These are phyloP conservation scores for Neoarthrinium moseri DNA, from an alignment of 2,329 filamentous ascomycete species.

Conservation along the genomic window DNA sequence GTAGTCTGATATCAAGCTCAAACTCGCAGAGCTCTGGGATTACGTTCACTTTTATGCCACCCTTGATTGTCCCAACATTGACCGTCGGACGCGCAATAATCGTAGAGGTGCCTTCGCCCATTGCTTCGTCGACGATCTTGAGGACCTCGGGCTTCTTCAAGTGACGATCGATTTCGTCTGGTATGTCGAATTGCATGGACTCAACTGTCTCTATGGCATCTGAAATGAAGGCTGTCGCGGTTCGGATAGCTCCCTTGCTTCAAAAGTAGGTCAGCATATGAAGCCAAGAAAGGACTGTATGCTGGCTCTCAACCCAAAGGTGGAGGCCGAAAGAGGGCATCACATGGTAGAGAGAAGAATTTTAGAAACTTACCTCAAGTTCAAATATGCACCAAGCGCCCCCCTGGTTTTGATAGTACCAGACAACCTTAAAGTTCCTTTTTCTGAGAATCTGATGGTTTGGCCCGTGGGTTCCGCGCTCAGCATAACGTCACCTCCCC, in stretches of 20 bases:
- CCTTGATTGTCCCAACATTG: not conserved
- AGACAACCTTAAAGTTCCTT: not conserved
- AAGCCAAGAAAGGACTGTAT: no score
- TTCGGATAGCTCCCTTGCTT: constrained; percentile 2
- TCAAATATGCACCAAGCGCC: not conserved
- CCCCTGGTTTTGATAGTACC: not conserved
- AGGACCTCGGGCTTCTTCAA: not conserved
- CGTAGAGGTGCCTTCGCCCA: constrained; percentile 1
- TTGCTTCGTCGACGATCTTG: not conserved
- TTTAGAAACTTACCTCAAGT: not conserved
- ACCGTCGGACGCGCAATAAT: constrained; percentile 1
- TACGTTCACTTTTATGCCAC: not conserved
- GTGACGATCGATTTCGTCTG: not conserved
- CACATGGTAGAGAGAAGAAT: not conserved
- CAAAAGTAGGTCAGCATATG: not conserved
- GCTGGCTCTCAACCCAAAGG: no score
- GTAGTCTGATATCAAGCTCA: constrained; percentile 2
- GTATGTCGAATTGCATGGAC: not conserved
- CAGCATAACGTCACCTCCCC: constrained; percentile 5
- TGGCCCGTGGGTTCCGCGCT: not conserved
- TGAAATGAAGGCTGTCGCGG: not conserved
- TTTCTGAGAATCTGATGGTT: constrained; percentile 1
- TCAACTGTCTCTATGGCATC: not conserved
- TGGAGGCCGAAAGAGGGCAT: no score
- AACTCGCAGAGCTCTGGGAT: not conserved